phyloP scores from a whole-genome alignment of 768 basidiomycete species.

The Gymnopilus dilepis region DNA sequence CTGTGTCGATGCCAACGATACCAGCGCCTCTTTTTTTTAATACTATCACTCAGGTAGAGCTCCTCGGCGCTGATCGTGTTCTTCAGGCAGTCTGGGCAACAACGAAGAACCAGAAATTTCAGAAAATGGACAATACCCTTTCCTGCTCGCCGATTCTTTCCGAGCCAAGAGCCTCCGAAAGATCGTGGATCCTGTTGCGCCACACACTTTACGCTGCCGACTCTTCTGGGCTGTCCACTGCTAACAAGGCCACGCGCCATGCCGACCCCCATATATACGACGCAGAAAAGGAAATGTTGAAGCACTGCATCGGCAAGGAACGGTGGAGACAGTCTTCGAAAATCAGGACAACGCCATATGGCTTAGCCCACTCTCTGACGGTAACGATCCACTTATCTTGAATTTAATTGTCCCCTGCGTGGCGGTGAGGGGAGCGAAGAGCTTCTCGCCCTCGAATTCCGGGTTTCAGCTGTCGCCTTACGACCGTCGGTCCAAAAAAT shows the following conservation, averaged over 20 bases:
- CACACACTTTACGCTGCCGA: slow-evolving; percentile 36
- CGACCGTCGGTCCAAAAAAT: not conserved
- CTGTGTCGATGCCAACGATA: too few species aligned
- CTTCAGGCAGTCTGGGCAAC: too few species aligned
- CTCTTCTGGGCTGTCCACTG: too few species aligned
- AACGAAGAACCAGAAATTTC: too few species aligned
- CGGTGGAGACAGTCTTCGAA: not conserved
- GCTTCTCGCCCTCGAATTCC: not conserved
- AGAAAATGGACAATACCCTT: too few species aligned
- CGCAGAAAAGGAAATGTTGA: not conserved
- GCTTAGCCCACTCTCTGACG: not conserved
- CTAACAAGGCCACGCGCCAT: too few species aligned
- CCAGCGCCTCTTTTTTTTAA: too few species aligned
- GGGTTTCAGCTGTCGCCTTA: not conserved
- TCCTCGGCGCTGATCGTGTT: too few species aligned
- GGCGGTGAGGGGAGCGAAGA: not conserved
- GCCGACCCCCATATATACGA: too few species aligned
- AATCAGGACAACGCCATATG: not conserved
- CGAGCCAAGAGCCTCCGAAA: slow-evolving; percentile 58
- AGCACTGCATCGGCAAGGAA: slow-evolving; percentile 1
- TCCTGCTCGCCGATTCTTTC: too few species aligned
- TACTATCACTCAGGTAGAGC: too few species aligned
- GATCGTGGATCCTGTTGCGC: slow-evolving; percentile 48
- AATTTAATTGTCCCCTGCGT: not conserved
- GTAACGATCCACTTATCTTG: not conserved